Conservation (phyloP, 306 rosid species). For the Trifolium fragiferum region DNA sequence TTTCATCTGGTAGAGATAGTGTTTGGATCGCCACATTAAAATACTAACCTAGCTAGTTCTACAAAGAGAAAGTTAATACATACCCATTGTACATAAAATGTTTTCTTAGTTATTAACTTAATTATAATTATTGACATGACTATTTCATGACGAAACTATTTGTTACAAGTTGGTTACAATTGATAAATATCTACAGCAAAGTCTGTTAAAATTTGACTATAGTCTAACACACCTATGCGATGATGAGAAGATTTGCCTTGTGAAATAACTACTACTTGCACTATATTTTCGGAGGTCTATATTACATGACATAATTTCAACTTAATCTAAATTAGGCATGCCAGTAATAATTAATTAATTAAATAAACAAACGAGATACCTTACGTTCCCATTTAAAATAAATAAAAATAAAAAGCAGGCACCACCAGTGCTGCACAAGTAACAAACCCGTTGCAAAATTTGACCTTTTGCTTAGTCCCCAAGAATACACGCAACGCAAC, state of each 20-base stretch:
- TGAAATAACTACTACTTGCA: not conserved
- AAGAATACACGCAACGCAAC: constrained; percentile 14
- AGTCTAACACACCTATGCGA: not conserved
- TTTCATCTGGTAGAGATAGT: too few relatives aligned
- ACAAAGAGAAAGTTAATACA: too few relatives aligned
- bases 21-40: too few relatives aligned
- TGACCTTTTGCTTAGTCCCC: constrained; percentile 47
- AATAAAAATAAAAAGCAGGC: not conserved
- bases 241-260: not conserved
- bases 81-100: too few relatives aligned
- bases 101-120: too few relatives aligned
- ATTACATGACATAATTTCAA: not conserved
- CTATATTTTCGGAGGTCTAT: not conserved
- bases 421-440: constrained; percentile 25
- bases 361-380: not conserved
- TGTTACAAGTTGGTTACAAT: too few relatives aligned
- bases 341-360: not conserved
- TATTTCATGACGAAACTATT: too few relatives aligned
- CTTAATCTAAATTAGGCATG: not conserved
- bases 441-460: constrained; percentile 15
- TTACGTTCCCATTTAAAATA: not conserved
- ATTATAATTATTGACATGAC: too few relatives aligned
- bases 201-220: too few relatives aligned
- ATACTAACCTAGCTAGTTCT: too few relatives aligned
- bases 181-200: too few relatives aligned